These are phyloP conservation scores for Fusarium begoniae DNA, from an alignment of 2,329 filamentous ascomycete genomes.

Conservation along the genomic window DNA sequence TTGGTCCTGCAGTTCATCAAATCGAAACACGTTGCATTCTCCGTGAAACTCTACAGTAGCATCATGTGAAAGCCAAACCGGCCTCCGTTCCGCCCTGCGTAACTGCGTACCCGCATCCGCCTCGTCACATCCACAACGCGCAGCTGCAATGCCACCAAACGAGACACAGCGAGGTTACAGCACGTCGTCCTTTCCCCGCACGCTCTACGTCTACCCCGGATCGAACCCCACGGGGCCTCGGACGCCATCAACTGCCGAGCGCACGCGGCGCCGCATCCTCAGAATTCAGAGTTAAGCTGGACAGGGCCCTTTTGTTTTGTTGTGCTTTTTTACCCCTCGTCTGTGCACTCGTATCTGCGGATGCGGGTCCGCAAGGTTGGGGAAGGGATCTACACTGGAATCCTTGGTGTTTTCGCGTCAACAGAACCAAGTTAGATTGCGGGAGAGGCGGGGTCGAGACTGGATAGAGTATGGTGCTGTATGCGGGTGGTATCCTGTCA, in stretches of 20 bases:
- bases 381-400: background rate
- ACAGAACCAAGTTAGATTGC: background rate
- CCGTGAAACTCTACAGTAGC: background rate
- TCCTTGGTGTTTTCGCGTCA: background rate
- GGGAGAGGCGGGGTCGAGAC: background rate
- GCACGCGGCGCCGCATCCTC: conserved; percentile 12
- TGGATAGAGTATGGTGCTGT: background rate
- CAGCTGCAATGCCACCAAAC: background rate
- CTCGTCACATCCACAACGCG: background rate
- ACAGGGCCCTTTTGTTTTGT: too few species aligned
- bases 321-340: background rate
- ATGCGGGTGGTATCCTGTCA: background rate
- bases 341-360: conserved; percentile 13
- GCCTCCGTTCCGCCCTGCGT: conserved; percentile 6
- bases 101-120: background rate
- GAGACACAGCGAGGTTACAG: background rate
- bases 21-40: background rate
- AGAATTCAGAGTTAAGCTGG: background rate
- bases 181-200: background rate
- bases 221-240: background rate
- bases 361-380: conserved; percentile 20
- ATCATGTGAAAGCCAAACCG: background rate
- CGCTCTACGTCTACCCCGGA: background rate
- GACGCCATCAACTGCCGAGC: conserved; percentile 18
- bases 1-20: background rate